A percentile compares a stretch with the other conserved stretches of the same genome.
Conservation (phyloP, 1,284 basidiomycete species). For the Malassezia sympodialis region DNA sequence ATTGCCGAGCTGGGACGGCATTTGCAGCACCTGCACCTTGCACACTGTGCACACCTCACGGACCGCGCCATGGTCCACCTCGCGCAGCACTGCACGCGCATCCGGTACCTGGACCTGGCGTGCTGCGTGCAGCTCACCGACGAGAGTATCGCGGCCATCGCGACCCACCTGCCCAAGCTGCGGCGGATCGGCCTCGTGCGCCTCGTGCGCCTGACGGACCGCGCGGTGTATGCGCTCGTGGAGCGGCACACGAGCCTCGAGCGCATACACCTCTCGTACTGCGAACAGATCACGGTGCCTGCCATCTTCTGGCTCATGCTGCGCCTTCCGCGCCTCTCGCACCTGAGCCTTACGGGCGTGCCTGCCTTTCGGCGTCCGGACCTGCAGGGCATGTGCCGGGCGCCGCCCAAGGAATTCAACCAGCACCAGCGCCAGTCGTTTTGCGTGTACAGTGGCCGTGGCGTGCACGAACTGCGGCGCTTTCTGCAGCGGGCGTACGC, state of each 20-base stretch:
- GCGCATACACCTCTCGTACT: conserved; percentile 92
- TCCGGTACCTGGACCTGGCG: conserved; percentile 92
- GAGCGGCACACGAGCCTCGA: conserved; percentile 64
- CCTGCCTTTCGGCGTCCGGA: conserved; percentile 75
- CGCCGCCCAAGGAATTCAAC: conserved; percentile 86
- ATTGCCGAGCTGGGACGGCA: conserved; percentile 81
- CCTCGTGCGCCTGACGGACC: conserved; percentile 79
- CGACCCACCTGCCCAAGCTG: conserved; percentile 71
- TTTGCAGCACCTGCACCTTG: conserved; percentile 88
- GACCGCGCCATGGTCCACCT: conserved; percentile 76
- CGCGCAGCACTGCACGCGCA: conserved; percentile 75
- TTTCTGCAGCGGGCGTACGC: conserved; percentile 48
- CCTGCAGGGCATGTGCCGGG: conserved; percentile 78
- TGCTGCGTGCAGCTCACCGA: conserved; percentile 89
- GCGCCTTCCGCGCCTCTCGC: conserved; percentile 75
- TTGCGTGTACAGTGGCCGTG: conserved; percentile 90
- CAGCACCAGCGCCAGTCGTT: conserved; percentile 80
- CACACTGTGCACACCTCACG: conserved; percentile 76
- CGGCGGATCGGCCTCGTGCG: conserved; percentile 89
- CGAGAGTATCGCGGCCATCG: conserved; percentile 82
- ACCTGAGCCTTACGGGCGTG: conserved; percentile 92
- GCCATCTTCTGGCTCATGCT: conserved; percentile 83
- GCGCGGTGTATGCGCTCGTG: conserved; percentile 76
- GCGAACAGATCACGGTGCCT: conserved; percentile 83
- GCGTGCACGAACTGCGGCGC: conserved; percentile 69